Evolutionary conservation across 345 rosid genomes (phyloP).

Genomic region (Arabis alpina): DNA sequence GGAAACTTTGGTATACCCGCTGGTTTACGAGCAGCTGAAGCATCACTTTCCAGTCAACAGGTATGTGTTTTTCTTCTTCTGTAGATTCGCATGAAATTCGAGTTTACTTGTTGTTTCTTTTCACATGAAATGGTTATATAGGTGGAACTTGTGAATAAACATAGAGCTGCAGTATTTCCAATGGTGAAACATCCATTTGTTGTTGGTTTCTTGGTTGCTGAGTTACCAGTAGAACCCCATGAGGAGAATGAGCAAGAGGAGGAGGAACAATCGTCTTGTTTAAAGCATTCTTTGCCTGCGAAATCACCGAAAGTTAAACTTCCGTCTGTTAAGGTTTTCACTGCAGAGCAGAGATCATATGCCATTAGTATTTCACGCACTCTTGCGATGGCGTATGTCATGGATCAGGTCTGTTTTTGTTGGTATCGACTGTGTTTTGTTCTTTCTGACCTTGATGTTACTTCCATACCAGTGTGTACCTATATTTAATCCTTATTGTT

Average conservation of each 20-base stretch:
- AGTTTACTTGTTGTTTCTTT: neutral
- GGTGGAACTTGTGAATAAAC: slow-evolving; percentile 67
- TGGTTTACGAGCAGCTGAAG: slow-evolving; percentile 84
- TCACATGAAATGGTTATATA: slow-evolving; percentile 41
- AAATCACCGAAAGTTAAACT: slow-evolving; percentile 46
- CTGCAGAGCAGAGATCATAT: slow-evolving; percentile 67
- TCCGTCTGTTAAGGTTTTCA: slow-evolving; percentile 51
- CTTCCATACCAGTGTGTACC: neutral
- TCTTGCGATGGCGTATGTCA: slow-evolving; percentile 89
- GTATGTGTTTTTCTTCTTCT: slow-evolving; percentile 43
- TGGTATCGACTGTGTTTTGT: no score
- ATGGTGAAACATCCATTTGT: slow-evolving; percentile 95
- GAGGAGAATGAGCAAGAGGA: slow-evolving; percentile 29
- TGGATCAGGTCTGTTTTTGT: no score
- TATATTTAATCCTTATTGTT: slow-evolving; percentile 4
- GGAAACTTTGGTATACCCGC: slow-evolving; percentile 74
- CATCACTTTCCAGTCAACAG: slow-evolving; percentile 75
- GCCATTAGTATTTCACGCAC: slow-evolving; percentile 73
- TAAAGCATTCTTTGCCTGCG: slow-evolving; percentile 37
- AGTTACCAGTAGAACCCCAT: slow-evolving; percentile 52
- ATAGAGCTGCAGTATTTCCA: slow-evolving; percentile 81
- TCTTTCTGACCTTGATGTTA: no score
- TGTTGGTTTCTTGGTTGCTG: slow-evolving; percentile 94
- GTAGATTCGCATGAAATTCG: neutral
- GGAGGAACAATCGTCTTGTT: slow-evolving; percentile 36